Percentiles rank a stretch among this genome's conserved stretches.
These are phyloP conservation scores for Penicillium antarcticum DNA, from an alignment of 495 filamentous ascomycete species.

Conservation along the genomic window DNA sequence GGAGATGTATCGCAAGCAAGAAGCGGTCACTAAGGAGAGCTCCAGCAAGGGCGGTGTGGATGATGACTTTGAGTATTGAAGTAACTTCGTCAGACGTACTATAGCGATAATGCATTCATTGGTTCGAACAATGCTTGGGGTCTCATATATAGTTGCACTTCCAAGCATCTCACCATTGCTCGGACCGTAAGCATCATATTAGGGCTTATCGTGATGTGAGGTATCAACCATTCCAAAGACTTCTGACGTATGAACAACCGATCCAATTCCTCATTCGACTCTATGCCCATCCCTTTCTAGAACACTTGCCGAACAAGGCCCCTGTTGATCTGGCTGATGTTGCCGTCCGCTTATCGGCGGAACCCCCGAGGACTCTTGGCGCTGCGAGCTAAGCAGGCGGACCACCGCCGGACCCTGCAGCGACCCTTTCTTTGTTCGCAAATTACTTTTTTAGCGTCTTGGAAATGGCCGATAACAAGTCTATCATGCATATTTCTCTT, in stretches of 20 bases:
- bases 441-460: neutral
- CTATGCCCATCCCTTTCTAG: neutral
- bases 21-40: constrained; percentile 62
- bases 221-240: too few species aligned
- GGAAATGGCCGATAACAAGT: neutral
- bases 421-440: neutral
- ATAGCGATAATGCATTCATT: constrained; percentile 7
- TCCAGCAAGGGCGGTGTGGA: constrained; percentile 80
- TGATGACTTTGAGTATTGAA: constrained; percentile 96
- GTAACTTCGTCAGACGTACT: neutral
- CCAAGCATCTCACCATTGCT: constrained; percentile 6
- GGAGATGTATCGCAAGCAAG: constrained; percentile 96
- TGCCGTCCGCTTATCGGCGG: constrained; percentile 10
- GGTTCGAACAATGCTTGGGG: neutral
- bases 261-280: neutral
- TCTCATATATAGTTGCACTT: neutral
- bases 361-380: constrained; percentile 20
- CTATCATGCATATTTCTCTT: constrained; percentile 17
- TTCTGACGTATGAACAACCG: too few species aligned
- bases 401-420: neutral
- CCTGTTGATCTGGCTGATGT: neutral
- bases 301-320: neutral
- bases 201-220: neutral
- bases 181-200: constrained; percentile 7
- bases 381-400: constrained; percentile 25